Conservation (phyloP, 768 basidiomycete species). For the Amanita fuliginea region DNA sequence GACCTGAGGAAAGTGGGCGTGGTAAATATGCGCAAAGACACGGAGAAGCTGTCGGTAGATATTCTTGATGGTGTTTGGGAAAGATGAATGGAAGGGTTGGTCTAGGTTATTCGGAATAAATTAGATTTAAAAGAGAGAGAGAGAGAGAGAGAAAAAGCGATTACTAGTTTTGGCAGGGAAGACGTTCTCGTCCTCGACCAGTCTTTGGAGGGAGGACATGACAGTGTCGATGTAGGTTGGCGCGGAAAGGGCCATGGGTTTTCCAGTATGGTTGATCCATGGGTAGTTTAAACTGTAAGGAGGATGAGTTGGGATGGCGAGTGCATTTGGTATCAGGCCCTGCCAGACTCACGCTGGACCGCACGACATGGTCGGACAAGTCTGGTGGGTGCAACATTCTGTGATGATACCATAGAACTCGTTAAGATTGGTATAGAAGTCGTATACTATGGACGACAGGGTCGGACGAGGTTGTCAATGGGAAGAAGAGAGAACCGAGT, state of each 20-base stretch:
- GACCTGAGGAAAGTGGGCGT: conserved; percentile 86
- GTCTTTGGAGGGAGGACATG: conserved; percentile 92
- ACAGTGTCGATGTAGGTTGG: conserved; percentile 98
- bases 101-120: conserved; percentile 30
- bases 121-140: not conserved
- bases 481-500: not conserved
- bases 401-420: conserved; percentile 92
- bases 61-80: conserved; percentile 85
- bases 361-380: conserved; percentile 89
- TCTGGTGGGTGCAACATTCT: conserved; percentile 84
- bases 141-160: not conserved
- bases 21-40: conserved; percentile 95
- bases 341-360: conserved; percentile 56
- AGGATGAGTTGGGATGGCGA: not conserved
- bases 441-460: conserved; percentile 58
- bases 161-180: conserved; percentile 94
- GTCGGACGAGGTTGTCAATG: not conserved
- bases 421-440: conserved; percentile 96
- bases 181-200: conserved; percentile 86
- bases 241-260: conserved; percentile 78
- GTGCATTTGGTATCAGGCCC: too few species aligned
- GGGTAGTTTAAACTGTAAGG: conserved; percentile 72
- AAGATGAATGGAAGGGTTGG: conserved; percentile 76
- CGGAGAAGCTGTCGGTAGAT: conserved; percentile 95
- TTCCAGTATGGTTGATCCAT: conserved; percentile 90